Evolutionary conservation across 1,139 yeast species (phyloP), one percentile per base, ranked within the genome.

Genomic region (Blastobotrys malaysiensis): DNA sequence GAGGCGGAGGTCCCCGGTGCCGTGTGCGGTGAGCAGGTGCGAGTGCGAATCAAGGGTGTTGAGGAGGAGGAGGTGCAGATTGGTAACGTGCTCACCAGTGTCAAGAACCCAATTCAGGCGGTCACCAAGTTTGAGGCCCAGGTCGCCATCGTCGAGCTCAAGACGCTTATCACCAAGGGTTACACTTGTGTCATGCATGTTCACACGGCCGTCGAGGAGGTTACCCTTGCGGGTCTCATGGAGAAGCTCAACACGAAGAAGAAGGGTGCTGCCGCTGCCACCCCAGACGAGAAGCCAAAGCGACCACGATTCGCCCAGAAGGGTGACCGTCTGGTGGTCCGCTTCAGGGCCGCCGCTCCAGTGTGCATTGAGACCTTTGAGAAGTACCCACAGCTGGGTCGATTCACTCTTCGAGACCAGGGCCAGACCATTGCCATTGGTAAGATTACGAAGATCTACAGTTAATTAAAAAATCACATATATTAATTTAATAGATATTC

Each of bases 381-480:
- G 61, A 95, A 88, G 68, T 88, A 90, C 70, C 97, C 93, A 62
- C 98, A 93, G 75, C 81, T 93, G 67, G 99, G 99, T 70, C 86
- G 99, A 74, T 93, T 93, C 72, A 93, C 99, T 44, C 81, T 93
- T 73, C 89, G 99, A 79, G 99, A 93, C 74, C 98, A 93, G 77
- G 99, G 99, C 70, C 83, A 84, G 60, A 93, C 99, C 54, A 90
- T 93, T 73, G 99, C 99, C 62, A 95, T 93, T 73, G 99, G 99
- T 75, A 91, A 91, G 76, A 89, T 93, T 66, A 74, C 77, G 55
- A 74, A 75, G 67, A 64, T 75, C 53, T 57, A 73, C 48, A 64
- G 62, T 45, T 69, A 64, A 60, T 22, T 43, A 16, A 22, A 13
- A 14, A 11, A 43, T 13, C 46, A 68, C 64, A 65, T 68, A 67